These are phyloP conservation scores for Oryza meridionalis DNA, from an alignment of 176 grass and related monocot genomes.

Conservation along the genomic window DNA sequence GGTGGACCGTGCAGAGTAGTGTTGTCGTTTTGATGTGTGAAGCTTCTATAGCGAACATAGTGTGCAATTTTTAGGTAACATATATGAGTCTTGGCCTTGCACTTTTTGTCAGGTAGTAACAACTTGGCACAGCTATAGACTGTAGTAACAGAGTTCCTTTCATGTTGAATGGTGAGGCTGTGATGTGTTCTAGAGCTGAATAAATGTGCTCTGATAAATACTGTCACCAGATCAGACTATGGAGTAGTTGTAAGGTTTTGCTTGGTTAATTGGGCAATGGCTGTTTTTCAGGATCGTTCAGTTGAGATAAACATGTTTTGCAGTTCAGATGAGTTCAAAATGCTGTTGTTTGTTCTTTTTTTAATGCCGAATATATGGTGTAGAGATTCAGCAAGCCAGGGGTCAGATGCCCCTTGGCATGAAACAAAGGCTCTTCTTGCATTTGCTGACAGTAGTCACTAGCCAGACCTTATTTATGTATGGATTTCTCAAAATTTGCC, in stretches of 20 bases:
- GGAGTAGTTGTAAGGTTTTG: background rate
- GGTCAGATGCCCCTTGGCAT: slow-evolving; percentile 21
- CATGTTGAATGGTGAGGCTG: background rate
- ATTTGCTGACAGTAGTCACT: background rate
- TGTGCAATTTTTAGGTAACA: background rate
- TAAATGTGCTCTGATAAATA: background rate
- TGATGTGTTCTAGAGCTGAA: background rate
- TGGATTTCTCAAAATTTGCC: background rate
- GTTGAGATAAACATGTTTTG: background rate
- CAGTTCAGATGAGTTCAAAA: background rate
- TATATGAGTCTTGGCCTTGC: no score
- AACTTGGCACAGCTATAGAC: background rate
- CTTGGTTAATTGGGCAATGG: background rate
- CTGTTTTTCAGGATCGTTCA: background rate
- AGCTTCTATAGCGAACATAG: slow-evolving; percentile 31
- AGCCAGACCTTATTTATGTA: background rate
- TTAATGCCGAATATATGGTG: background rate
- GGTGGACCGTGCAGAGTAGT: background rate
- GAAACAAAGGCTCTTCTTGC: slow-evolving; percentile 17
- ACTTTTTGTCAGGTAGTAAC: no score
- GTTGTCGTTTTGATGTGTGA: slow-evolving; percentile 7
- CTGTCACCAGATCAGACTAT: background rate
- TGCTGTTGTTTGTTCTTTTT: background rate
- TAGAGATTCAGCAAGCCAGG: slow-evolving; percentile 20
- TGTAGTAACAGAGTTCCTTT: background rate